phyloP scores from a whole-genome alignment of 2,329 filamentous ascomycete genomes.

The Xylariales sp. region DNA sequence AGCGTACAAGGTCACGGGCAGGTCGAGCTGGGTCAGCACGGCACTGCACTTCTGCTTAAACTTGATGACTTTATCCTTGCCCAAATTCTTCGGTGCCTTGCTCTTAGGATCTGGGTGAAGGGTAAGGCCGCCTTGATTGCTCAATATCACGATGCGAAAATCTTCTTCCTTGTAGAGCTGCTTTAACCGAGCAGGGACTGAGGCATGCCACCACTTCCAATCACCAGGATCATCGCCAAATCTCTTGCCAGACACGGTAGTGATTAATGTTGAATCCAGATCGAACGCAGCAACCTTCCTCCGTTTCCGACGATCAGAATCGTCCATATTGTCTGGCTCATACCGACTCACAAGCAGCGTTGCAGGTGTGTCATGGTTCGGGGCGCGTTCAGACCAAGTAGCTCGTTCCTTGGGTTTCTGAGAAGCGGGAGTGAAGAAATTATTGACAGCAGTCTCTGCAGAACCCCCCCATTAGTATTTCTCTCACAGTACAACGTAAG shows the following conservation, averaged over 20 bases:
- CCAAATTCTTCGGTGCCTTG: conserved; percentile 51
- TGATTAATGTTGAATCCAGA: conserved; percentile 83
- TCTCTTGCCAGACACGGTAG: conserved; percentile 73
- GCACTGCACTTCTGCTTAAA: conserved; percentile 78
- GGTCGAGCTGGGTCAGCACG: conserved; percentile 65
- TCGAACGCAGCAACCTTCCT: conserved; percentile 70
- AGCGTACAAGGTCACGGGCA: conserved; percentile 79
- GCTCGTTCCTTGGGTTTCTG: conserved; percentile 77
- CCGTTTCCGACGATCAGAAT: conserved; percentile 27
- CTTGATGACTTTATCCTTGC: conserved; percentile 62
- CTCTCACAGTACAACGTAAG: conserved; percentile 9
- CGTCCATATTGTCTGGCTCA: conserved; percentile 35
- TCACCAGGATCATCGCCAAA: conserved; percentile 68
- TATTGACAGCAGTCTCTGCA: conserved; percentile 65
- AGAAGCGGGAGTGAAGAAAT: conserved; percentile 83
- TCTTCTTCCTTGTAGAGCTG: conserved; percentile 64
- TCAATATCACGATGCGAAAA: conserved; percentile 74
- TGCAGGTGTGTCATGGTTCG: conserved; percentile 39
- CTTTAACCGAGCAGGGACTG: conserved; percentile 63
- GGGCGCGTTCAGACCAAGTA: conserved; percentile 64
- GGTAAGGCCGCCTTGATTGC: conserved; percentile 82
- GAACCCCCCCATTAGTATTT: neutral
- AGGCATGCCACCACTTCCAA: conserved; percentile 90
- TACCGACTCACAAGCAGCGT: conserved; percentile 76
- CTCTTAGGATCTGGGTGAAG: conserved; percentile 70